Percentiles rank a stretch among this genome's conserved stretches.
Conservation (phyloP, 441 rosid species). For the Pelargonium myrrhifolium region DNA sequence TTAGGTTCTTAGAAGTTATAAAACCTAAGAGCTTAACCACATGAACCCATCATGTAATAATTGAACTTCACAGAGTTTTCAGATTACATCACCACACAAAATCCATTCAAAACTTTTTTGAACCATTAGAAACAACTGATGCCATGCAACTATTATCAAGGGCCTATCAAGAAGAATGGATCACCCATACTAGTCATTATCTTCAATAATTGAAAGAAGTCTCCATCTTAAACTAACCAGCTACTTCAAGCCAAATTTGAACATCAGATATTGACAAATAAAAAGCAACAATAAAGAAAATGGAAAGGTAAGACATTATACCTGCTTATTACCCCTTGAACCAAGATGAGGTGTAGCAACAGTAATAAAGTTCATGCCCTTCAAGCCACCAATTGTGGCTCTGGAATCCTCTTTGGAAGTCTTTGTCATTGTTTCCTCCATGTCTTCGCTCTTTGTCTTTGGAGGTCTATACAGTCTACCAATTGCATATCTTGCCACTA, state of each 20-base stretch:
- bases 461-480: slow-evolving; percentile 72
- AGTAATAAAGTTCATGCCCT: slow-evolving; percentile 77
- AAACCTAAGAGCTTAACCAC: too few relatives aligned
- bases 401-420: slow-evolving; percentile 23
- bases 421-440: slow-evolving; percentile 23
- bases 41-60: too few relatives aligned
- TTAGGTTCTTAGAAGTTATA: too few relatives aligned
- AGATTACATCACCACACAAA: too few relatives aligned
- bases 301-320: slow-evolving; percentile 21
- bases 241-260: neutral
- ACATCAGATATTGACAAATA: neutral
- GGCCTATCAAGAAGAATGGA: neutral
- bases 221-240: neutral
- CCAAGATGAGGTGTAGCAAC: slow-evolving; percentile 98
- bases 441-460: slow-evolving; percentile 22
- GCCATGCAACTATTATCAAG: too few relatives aligned
- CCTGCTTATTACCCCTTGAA: slow-evolving; percentile 94
- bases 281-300: neutral
- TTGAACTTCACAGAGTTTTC: too few relatives aligned
- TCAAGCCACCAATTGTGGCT: slow-evolving; percentile 70
- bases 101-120: too few relatives aligned
- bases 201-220: neutral
- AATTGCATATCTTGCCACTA: slow-evolving; percentile 88
- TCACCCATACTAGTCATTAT: neutral
- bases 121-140: too few relatives aligned